Conservation (phyloP, 345 rosid genomes). For the Balakata baccata region DNA sequence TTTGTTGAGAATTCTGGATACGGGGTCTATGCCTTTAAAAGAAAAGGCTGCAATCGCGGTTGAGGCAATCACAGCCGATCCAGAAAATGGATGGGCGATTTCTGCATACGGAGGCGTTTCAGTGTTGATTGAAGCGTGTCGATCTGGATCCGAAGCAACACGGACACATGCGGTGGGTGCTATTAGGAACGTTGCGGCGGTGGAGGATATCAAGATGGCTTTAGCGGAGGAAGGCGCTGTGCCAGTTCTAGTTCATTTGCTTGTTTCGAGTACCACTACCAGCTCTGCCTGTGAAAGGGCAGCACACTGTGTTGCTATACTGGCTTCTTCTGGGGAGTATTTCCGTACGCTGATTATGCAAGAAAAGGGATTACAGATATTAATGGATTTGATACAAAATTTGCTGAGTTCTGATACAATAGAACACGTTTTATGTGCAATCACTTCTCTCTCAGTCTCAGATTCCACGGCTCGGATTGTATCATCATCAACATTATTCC, state of each 20-base stretch:
- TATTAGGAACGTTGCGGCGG: conserved; percentile 52
- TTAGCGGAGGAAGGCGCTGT: conserved; percentile 73
- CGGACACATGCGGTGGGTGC: conserved; percentile 61
- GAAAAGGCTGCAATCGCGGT: conserved; percentile 65
- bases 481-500: conserved; percentile 57
- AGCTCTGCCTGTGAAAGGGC: conserved; percentile 47
- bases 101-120: conserved; percentile 67
- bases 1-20: conserved; percentile 54
- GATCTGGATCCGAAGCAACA: conserved; percentile 51
- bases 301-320: conserved; percentile 43
- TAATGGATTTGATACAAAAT: conserved; percentile 47
- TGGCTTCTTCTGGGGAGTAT: conserved; percentile 62
- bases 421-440: conserved; percentile 49
- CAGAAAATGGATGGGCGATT: conserved; percentile 68
- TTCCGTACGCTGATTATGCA: conserved; percentile 50
- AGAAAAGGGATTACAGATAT: conserved; percentile 56
- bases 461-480: conserved; percentile 37
- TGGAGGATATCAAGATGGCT: conserved; percentile 51
- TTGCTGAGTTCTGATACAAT: conserved; percentile 41
- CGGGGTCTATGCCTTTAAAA: conserved; percentile 53
- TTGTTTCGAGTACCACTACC: conserved; percentile 33
- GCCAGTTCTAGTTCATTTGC: conserved; percentile 49
- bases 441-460: conserved; percentile 39
- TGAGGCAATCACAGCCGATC: conserved; percentile 65
- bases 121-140: conserved; percentile 56